A percentile compares a stretch with the other conserved stretches of the same genome.
phyloP scores from a whole-genome alignment of 78 protist species.

The Bigelowiella natans region DNA sequence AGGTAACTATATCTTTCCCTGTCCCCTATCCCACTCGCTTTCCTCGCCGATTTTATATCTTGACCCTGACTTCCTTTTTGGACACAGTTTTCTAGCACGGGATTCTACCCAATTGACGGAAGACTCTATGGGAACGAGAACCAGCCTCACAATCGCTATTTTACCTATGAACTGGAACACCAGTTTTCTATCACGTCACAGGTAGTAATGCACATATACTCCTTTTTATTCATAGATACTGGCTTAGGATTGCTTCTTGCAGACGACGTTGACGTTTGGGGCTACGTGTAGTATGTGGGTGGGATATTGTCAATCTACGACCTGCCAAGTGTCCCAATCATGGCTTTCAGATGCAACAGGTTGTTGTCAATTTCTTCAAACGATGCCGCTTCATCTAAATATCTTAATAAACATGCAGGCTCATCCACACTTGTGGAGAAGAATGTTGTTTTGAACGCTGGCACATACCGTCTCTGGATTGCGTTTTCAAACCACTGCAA shows the following conservation, averaged over 20 bases:
- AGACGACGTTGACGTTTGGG: not conserved
- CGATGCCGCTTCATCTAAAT: no score
- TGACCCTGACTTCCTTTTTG: not conserved
- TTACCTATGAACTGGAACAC: not conserved
- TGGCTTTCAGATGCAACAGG: no score
- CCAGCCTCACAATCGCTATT: not conserved
- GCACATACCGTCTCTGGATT: not conserved
- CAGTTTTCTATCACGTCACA: not conserved
- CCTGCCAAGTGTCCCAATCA: no score
- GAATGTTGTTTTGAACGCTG: no score
- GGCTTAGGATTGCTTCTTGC: no score
- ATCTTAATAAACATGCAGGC: no score
- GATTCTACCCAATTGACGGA: not conserved
- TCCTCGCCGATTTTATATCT: not conserved
- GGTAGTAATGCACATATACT: no score
- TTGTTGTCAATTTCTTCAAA: no score
- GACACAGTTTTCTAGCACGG: not conserved
- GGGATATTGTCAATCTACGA: not conserved
- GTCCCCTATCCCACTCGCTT: not conserved
- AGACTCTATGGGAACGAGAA: not conserved
- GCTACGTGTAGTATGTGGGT: not conserved
- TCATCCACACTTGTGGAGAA: no score
- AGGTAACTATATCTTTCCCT: not conserved
- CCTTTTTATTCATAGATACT: no score
- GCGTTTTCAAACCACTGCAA: not conserved